These are phyloP conservation scores for Geranium brycei DNA, from an alignment of 345 rosid species.

Conservation along the genomic window DNA sequence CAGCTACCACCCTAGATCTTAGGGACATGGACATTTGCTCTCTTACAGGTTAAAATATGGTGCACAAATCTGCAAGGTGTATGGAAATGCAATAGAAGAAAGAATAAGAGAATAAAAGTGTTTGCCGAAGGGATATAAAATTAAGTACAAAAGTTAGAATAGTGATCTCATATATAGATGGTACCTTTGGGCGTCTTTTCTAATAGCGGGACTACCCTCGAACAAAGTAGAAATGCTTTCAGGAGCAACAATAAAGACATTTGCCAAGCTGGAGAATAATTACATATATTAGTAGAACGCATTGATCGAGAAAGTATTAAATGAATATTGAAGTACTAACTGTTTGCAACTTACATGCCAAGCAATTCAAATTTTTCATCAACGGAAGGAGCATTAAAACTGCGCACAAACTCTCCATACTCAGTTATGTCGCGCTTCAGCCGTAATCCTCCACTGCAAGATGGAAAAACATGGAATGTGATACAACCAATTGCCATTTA, in stretches of 20 bases:
- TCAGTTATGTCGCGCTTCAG: constrained; percentile 92
- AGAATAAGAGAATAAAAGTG: background rate
- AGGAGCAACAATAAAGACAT: constrained; percentile 91
- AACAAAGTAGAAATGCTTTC: constrained; percentile 85
- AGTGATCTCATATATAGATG: background rate
- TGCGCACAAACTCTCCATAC: constrained; percentile 76
- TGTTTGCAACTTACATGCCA: constrained; percentile 55
- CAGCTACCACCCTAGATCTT: background rate
- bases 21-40: background rate
- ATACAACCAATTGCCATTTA: constrained; percentile 1
- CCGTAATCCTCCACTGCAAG: constrained; percentile 79
- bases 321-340: background rate
- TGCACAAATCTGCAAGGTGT: too few relatives aligned
- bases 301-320: constrained; percentile 3
- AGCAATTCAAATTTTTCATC: constrained; percentile 91
- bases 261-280: constrained; percentile 59
- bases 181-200: constrained; percentile 87
- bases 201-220: constrained; percentile 90
- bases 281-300: constrained; percentile 3
- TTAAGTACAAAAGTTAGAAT: background rate
- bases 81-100: background rate
- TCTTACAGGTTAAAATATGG: background rate
- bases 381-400: constrained; percentile 78
- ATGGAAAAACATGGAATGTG: constrained; percentile 8
- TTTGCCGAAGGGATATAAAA: background rate